Percentiles rank a stretch among this genome's conserved stretches.
These are phyloP conservation scores for Penicillium odoratum DNA, from an alignment of 495 filamentous ascomycete genomes.

Conservation along the genomic window DNA sequence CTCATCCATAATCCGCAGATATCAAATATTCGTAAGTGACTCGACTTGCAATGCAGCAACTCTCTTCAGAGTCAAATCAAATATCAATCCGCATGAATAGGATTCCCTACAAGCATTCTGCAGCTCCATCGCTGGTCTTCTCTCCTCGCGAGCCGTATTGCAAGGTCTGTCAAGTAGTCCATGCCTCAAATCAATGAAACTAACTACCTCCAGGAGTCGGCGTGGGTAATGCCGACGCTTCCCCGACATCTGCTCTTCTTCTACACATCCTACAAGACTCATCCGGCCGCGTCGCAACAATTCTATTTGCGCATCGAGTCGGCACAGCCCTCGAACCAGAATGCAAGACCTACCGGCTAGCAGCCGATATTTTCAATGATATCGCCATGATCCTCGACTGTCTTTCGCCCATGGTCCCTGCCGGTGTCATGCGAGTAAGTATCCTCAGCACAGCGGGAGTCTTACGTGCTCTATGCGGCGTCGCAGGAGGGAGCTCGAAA, in stretches of 20 bases:
- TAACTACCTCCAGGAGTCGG: constrained; percentile 62
- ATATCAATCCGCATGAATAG: constrained; percentile 36
- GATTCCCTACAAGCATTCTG: constrained; percentile 97
- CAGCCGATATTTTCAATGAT: constrained; percentile 93
- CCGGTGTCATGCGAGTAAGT: constrained; percentile 60
- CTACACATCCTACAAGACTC: constrained; percentile 84
- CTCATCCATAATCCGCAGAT: constrained; percentile 45
- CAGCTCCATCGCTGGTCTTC: constrained; percentile 84
- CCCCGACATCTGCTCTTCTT: constrained; percentile 83
- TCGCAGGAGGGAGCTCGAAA: constrained; percentile 86
- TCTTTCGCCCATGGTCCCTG: constrained; percentile 75
- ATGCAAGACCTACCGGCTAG: constrained; percentile 89
- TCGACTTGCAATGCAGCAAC: background rate
- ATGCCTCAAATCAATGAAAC: background rate
- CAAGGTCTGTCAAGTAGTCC: constrained; percentile 55
- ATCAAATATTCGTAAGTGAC: constrained; percentile 62
- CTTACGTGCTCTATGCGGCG: constrained; percentile 80
- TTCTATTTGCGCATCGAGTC: constrained; percentile 82
- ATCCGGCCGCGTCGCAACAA: constrained; percentile 82
- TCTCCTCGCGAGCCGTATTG: constrained; percentile 86
- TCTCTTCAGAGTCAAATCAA: background rate
- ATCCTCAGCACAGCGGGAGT: constrained; percentile 76
- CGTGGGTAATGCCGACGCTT: constrained; percentile 82
- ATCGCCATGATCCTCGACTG: constrained; percentile 86
- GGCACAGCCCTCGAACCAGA: constrained; percentile 90